Evolutionary conservation across 148 eudicot genomes (phyloP).

Genomic region (Linanthus parryae): DNA sequence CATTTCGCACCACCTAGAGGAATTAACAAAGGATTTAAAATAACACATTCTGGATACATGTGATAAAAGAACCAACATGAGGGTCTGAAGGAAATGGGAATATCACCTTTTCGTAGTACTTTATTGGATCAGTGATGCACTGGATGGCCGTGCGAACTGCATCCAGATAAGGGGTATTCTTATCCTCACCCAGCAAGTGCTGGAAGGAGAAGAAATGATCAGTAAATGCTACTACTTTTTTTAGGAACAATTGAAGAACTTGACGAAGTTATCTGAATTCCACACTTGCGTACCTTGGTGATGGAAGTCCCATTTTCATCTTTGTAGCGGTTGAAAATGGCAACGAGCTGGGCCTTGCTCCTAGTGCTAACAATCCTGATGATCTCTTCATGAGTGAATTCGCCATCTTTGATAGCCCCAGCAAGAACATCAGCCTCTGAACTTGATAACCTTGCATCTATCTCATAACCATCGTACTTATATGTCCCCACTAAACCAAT

Average conservation of each 20-base stretch:
- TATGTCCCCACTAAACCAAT: slow-evolving; percentile 7
- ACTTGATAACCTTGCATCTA: slow-evolving; percentile 11
- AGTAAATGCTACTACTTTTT: too few relatives aligned
- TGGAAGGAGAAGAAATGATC: slow-evolving; percentile 8
- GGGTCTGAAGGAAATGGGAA: neutral
- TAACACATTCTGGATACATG: too few relatives aligned
- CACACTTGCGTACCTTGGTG: slow-evolving; percentile 44
- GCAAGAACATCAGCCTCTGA: slow-evolving; percentile 55
- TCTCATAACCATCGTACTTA: slow-evolving; percentile 5
- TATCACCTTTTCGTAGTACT: slow-evolving; percentile 64
- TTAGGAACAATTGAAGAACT: too few relatives aligned
- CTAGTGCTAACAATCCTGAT: slow-evolving; percentile 59
- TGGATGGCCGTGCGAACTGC: slow-evolving; percentile 43
- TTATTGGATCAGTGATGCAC: slow-evolving; percentile 55
- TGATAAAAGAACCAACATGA: too few relatives aligned
- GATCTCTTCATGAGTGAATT: slow-evolving; percentile 52
- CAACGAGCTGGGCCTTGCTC: slow-evolving; percentile 64
- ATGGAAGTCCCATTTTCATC: slow-evolving; percentile 39
- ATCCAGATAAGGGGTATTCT: slow-evolving; percentile 32
- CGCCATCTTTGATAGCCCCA: slow-evolving; percentile 38
- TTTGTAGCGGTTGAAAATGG: slow-evolving; percentile 59
- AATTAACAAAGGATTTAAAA: neutral
- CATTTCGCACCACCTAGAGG: slow-evolving; percentile 45
- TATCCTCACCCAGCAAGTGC: slow-evolving; percentile 35
- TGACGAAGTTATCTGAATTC: neutral